A percentile compares a stretch with the other conserved stretches of the same genome.
Conservation (phyloP, 148 eudicot genomes). For the Persicaria maculosa region DNA sequence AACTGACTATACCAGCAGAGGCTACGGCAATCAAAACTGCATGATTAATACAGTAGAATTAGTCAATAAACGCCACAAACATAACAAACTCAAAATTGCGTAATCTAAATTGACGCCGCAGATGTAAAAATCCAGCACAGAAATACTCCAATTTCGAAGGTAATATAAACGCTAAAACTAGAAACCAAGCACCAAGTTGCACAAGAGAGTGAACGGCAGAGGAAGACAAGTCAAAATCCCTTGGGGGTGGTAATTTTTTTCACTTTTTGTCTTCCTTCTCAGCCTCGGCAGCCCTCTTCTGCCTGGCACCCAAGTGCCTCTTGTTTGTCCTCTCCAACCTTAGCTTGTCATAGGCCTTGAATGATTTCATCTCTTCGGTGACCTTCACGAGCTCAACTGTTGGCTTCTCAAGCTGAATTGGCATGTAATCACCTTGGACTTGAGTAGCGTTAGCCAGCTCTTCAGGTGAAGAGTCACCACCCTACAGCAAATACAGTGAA, state of each 20-base stretch:
- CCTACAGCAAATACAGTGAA: constrained; percentile 19
- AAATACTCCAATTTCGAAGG: too few species aligned
- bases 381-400: constrained; percentile 41
- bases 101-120: too few species aligned
- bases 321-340: constrained; percentile 34
- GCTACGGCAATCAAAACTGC: too few species aligned
- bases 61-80: not conserved
- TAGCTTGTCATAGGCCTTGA: constrained; percentile 47
- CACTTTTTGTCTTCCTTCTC: constrained; percentile 53
- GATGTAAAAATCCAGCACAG: too few species aligned
- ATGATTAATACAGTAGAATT: not conserved
- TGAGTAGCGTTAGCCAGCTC: constrained; percentile 65
- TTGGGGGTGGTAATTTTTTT: not conserved
- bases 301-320: constrained; percentile 39
- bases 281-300: constrained; percentile 53
- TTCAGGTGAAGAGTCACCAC: constrained; percentile 50
- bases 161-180: too few species aligned
- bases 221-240: not conserved
- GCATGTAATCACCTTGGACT: constrained; percentile 39
- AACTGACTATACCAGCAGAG: too few species aligned
- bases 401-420: constrained; percentile 40
- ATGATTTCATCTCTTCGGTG: constrained; percentile 41
- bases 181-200: too few species aligned
- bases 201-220: not conserved
- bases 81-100: too few species aligned